Conservation (phyloP, 2,329 filamentous ascomycete species). For the Phaeosphaeria sp. region DNA sequence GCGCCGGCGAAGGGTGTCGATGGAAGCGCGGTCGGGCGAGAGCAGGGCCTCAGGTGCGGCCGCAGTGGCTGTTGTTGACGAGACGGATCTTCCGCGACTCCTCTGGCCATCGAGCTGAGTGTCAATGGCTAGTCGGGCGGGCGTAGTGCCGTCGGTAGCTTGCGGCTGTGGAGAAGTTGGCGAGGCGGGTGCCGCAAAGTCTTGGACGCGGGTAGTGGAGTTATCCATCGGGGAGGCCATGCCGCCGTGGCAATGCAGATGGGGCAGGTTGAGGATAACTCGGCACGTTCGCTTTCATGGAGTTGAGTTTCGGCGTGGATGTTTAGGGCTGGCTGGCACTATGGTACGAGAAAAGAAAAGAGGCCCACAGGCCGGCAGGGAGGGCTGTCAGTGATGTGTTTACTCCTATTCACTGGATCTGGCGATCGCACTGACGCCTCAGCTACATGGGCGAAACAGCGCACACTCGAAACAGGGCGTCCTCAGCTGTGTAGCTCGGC, state of each 20-base stretch:
- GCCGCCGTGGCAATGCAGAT: slow-evolving; percentile 2
- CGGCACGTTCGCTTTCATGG: background rate
- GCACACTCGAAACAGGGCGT: background rate
- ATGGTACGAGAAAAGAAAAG: background rate
- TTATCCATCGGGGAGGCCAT: slow-evolving; percentile 31
- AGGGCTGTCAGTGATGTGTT: background rate
- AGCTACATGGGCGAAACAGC: background rate
- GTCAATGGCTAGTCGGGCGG: slow-evolving; percentile 28
- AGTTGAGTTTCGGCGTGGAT: background rate
- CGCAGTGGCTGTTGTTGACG: slow-evolving; percentile 35
- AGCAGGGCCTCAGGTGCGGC: slow-evolving; percentile 33
- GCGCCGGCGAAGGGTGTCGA: slow-evolving; percentile 45
- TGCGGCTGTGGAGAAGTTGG: slow-evolving; percentile 14
- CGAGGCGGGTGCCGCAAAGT: slow-evolving; percentile 38
- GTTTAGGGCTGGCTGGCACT: background rate
- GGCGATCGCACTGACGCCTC: background rate
- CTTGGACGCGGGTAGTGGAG: slow-evolving; percentile 33
- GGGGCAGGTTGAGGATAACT: background rate
- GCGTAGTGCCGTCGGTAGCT: slow-evolving; percentile 12
- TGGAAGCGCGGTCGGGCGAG: slow-evolving; percentile 40
- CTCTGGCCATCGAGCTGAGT: slow-evolving; percentile 30
- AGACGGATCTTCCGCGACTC: slow-evolving; percentile 33
- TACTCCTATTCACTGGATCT: background rate
- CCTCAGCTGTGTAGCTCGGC: background rate
- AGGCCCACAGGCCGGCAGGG: background rate